phyloP scores from a whole-genome alignment of 345 rosid genomes.

The Gossypium herbaceum region DNA sequence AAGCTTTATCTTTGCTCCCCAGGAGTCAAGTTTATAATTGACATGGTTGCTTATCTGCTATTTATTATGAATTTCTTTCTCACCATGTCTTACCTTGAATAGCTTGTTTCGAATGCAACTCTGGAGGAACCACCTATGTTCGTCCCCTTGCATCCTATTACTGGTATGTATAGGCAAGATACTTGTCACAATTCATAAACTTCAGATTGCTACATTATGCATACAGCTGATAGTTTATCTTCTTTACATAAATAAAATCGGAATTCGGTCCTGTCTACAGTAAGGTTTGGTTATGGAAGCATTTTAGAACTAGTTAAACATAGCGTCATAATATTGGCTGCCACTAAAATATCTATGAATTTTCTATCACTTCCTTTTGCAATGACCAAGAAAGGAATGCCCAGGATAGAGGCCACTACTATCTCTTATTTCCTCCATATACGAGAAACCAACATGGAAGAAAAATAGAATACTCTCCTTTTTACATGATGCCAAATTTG shows the following conservation, averaged over 20 bases:
- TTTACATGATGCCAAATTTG: neutral
- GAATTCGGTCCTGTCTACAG: neutral
- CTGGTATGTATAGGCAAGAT: conserved; percentile 28
- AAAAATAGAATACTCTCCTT: neutral
- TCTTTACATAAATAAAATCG: neutral
- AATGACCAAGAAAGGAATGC: neutral
- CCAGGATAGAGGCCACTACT: neutral
- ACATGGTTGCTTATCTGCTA: neutral
- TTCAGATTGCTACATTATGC: neutral
- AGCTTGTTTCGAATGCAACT: conserved; percentile 52
- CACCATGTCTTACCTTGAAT: conserved; percentile 14
- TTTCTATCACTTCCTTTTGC: neutral
- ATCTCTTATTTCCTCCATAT: neutral
- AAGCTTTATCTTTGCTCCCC: neutral
- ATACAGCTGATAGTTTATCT: neutral
- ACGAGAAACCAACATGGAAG: neutral
- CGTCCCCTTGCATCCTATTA: conserved; percentile 50
- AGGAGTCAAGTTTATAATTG: neutral
- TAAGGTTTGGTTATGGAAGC: neutral
- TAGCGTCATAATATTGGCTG: neutral
- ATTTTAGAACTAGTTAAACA: neutral
- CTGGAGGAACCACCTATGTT: conserved; percentile 48
- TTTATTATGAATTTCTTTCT: neutral
- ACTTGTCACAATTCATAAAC: neutral
- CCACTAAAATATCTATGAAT: neutral